Conservation (phyloP, 345 rosid species). For the Eucalyptus cloeziana region DNA sequence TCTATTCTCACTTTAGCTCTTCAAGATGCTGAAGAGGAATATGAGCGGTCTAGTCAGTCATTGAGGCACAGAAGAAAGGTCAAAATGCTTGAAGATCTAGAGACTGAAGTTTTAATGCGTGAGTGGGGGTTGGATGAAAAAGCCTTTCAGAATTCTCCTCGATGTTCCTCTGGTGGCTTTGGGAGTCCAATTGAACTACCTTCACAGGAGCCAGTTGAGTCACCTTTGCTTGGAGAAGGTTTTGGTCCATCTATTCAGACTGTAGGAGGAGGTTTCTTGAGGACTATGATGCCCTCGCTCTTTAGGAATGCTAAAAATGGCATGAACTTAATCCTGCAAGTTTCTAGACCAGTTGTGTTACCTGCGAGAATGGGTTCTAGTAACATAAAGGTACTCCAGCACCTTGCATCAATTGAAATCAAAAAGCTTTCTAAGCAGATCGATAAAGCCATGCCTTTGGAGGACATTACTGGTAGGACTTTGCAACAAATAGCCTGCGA, state of each 20-base stretch:
- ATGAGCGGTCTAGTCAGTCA: constrained; percentile 8
- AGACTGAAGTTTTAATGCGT: constrained; percentile 51
- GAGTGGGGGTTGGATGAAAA: constrained; percentile 49
- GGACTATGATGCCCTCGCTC: constrained; percentile 42
- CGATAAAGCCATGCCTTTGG: constrained; percentile 49
- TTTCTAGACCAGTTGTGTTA: constrained; percentile 43
- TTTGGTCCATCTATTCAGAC: constrained; percentile 27
- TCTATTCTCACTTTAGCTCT: constrained; percentile 21
- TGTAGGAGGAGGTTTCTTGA: constrained; percentile 41
- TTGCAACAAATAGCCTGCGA: constrained; percentile 31
- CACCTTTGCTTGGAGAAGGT: constrained; percentile 37
- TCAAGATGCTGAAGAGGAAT: constrained; percentile 23
- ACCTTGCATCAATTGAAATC: constrained; percentile 40
- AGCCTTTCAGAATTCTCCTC: constrained; percentile 30
- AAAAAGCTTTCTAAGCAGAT: constrained; percentile 22
- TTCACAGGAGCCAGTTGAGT: constrained; percentile 9
- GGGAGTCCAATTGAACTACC: constrained; percentile 76
- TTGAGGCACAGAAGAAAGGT: constrained; percentile 34
- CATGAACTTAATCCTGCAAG: constrained; percentile 47
- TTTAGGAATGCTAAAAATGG: constrained; percentile 31
- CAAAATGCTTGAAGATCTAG: constrained; percentile 55
- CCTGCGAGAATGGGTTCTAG: constrained; percentile 49
- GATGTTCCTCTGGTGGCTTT: constrained; percentile 45
- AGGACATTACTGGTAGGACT: constrained; percentile 52
- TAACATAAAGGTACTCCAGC: constrained; percentile 25